Conservation (phyloP, 202 grass and related monocot species). For the Panicum virgatum region DNA sequence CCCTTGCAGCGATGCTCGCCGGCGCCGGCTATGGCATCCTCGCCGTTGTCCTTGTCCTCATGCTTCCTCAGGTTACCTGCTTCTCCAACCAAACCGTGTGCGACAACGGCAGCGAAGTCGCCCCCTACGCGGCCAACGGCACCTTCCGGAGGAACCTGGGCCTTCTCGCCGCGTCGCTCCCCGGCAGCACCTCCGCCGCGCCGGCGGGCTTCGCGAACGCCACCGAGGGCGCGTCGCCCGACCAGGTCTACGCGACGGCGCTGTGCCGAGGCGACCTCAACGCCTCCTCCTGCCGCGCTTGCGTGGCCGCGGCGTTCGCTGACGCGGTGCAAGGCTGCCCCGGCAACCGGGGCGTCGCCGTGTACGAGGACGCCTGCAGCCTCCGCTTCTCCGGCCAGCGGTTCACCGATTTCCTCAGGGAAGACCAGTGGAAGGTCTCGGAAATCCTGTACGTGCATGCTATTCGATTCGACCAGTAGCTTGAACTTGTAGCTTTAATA, state of each 20-base stretch:
- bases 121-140: too few species aligned
- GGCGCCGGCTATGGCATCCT: too few species aligned
- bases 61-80: too few species aligned
- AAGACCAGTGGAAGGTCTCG: not conserved
- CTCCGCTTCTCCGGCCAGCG: not conserved
- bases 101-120: too few species aligned
- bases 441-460: not conserved
- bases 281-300: not conserved
- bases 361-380: not conserved
- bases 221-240: not conserved
- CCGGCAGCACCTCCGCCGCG: not conserved
- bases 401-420: not conserved
- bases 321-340: not conserved
- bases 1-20: too few species aligned
- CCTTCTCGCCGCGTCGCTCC: not conserved
- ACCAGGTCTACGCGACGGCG: not conserved
- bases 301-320: not conserved
- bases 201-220: not conserved
- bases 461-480: too few species aligned
- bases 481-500: too few species aligned
- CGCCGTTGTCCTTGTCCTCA: too few species aligned
- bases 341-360: too few species aligned
- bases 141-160: too few species aligned
- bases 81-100: too few species aligned
- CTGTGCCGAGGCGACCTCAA: not conserved